These are phyloP conservation scores for Phragmites australis DNA, from an alignment of 176 grass and related monocot species.

Conservation along the genomic window DNA sequence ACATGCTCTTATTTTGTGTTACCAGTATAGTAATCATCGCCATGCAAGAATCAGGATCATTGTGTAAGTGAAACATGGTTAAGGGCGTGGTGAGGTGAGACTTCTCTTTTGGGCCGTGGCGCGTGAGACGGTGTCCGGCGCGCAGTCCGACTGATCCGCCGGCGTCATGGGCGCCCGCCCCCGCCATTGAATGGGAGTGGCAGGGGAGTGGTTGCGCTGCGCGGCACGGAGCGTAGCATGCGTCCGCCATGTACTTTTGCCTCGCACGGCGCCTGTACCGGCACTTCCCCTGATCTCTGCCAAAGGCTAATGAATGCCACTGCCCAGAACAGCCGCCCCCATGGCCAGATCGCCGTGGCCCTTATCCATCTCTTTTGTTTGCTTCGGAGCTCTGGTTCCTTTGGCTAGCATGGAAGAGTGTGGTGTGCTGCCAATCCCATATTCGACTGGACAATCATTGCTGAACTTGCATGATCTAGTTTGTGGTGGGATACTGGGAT, in stretches of 20 bases:
- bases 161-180: constrained; percentile 46
- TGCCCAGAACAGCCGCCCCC: background rate
- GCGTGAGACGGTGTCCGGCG: constrained; percentile 1
- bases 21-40: background rate
- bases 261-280: constrained; percentile 36
- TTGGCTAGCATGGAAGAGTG: constrained; percentile 24
- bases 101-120: background rate
- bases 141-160: constrained; percentile 32
- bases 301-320: constrained; percentile 34
- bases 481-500: too few relatives aligned
- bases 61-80: background rate
- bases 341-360: constrained; percentile 25
- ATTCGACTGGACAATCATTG: constrained; percentile 5
- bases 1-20: too few relatives aligned
- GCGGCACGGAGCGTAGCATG: background rate
- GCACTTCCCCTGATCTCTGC: constrained; percentile 26
- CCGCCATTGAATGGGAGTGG: constrained; percentile 41
- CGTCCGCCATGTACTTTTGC: constrained; percentile 27
- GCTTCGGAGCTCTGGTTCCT: background rate
- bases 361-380: background rate
- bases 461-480: background rate
- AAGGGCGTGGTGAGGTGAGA: background rate
- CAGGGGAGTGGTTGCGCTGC: constrained; percentile 31
- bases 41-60: background rate
- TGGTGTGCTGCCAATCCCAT: background rate